A percentile compares a stretch with the other conserved stretches of the same genome.
Conservation (phyloP, 805 yeast species). For the Candida railenensis region DNA sequence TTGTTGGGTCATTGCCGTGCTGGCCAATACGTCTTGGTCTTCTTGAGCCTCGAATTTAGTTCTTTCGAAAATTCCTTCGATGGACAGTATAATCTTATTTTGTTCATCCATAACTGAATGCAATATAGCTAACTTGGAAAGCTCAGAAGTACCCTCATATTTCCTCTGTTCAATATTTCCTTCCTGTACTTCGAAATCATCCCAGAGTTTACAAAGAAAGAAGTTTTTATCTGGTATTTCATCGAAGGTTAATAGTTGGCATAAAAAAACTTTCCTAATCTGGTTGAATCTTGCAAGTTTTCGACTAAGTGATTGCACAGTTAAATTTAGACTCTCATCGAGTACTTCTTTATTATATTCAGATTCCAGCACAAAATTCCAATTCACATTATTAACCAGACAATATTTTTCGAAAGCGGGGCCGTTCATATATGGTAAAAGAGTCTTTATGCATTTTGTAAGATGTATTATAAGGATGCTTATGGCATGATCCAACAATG, state of each 20-base stretch:
- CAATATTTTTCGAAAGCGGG: constrained; percentile 39
- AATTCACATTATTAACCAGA: constrained; percentile 32
- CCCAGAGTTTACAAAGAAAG: constrained; percentile 28
- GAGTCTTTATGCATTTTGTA: constrained; percentile 23
- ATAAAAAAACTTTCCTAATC: constrained; percentile 34
- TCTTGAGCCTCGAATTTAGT: constrained; percentile 5
- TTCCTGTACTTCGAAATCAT: constrained; percentile 11
- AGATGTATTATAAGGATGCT: constrained; percentile 27
- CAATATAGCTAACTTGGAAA: background rate
- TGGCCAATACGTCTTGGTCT: constrained; percentile 16
- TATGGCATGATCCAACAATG: constrained; percentile 23
- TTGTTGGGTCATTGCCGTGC: background rate
- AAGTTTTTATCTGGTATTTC: constrained; percentile 27
- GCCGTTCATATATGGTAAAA: constrained; percentile 36
- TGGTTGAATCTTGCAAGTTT: constrained; percentile 32
- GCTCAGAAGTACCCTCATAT: background rate
- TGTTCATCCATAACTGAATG: background rate
- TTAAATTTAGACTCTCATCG: background rate
- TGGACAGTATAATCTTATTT: background rate
- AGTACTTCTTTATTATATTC: background rate
- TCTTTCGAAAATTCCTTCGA: background rate
- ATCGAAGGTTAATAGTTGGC: constrained; percentile 37
- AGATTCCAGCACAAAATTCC: constrained; percentile 13
- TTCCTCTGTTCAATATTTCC: background rate
- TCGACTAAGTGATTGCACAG: constrained; percentile 13